Evolutionary conservation across 2,329 filamentous ascomycete genomes (phyloP).

Genomic region (Talaromyces funiculosus): DNA sequence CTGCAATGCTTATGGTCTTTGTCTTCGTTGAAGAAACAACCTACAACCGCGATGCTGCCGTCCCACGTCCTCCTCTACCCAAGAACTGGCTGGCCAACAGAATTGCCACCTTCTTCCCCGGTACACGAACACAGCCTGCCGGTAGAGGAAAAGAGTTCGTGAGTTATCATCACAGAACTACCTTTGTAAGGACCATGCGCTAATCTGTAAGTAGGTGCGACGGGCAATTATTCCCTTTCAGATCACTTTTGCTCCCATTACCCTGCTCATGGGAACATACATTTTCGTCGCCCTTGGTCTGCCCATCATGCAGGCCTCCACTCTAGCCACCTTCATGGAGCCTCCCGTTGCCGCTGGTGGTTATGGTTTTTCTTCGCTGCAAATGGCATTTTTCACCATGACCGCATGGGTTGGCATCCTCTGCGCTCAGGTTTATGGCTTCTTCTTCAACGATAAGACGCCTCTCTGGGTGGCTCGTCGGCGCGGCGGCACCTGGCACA

Average conservation of each 20-base stretch:
- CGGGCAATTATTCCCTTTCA: constrained; percentile 14
- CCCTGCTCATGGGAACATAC: constrained; percentile 29
- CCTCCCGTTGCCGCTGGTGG: constrained; percentile 16
- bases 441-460: constrained; percentile 18
- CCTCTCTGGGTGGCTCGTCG: constrained; percentile 18
- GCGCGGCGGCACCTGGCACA: constrained; percentile 30
- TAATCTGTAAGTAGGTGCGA: constrained; percentile 2
- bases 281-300: constrained; percentile 24
- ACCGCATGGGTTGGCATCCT: constrained; percentile 18
- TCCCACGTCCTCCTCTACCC: background rate
- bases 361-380: constrained; percentile 17
- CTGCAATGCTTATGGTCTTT: constrained; percentile 12
- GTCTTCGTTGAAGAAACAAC: constrained; percentile 18
- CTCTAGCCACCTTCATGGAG: constrained; percentile 17
- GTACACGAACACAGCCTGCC: constrained; percentile 4
- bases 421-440: constrained; percentile 19
- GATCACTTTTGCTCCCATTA: constrained; percentile 23
- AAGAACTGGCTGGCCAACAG: constrained; percentile 8
- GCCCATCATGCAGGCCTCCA: constrained; percentile 19
- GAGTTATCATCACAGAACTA: background rate
- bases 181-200: background rate
- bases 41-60: constrained; percentile 5
- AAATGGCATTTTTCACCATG: constrained; percentile 23
- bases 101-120: constrained; percentile 16
- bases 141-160: constrained; percentile 7